These are phyloP conservation scores for Coriaria nepalensis DNA, from an alignment of 306 rosid genomes.

Conservation along the genomic window DNA sequence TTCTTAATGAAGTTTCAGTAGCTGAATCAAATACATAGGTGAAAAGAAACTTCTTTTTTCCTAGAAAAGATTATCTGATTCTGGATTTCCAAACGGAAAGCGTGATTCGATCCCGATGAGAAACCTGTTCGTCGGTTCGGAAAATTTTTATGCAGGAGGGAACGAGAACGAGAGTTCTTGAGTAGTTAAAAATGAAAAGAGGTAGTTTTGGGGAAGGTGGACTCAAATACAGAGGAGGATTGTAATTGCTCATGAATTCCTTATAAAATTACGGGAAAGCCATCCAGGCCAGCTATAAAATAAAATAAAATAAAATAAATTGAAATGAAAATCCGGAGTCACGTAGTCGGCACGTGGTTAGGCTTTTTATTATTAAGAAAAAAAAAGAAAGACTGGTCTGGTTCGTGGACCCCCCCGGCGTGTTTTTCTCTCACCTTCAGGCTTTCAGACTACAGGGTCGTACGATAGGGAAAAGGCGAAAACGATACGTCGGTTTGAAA, in stretches of 20 bases:
- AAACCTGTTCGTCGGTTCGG: too few species aligned
- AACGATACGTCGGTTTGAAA: too few species aligned
- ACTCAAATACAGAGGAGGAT: slow-evolving; percentile 10
- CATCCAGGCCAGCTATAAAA: slow-evolving; percentile 5
- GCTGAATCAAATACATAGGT: slow-evolving; percentile 1
- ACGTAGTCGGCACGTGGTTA: slow-evolving; percentile 37
- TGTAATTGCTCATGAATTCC: slow-evolving; percentile 4
- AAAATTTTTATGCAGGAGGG: too few species aligned
- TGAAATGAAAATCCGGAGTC: slow-evolving; percentile 18
- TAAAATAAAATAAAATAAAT: too few species aligned
- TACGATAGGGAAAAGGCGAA: too few species aligned
- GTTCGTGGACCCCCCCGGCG: neutral
- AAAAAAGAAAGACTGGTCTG: neutral
- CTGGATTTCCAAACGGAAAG: slow-evolving; percentile 15
- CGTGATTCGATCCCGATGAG: neutral
- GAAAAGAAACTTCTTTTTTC: neutral
- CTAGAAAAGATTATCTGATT: neutral
- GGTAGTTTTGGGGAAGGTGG: neutral
- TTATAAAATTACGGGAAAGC: slow-evolving; percentile 14
- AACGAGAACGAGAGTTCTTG: neutral
- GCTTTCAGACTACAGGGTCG: neutral
- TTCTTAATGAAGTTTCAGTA: too few species aligned
- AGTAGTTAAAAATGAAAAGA: neutral
- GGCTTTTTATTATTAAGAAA: slow-evolving; percentile 14
- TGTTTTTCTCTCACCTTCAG: neutral